Base-by-base conservation (phyloP, 139 green algal genomes). In the Chlamydomonas eustigma region DNA sequence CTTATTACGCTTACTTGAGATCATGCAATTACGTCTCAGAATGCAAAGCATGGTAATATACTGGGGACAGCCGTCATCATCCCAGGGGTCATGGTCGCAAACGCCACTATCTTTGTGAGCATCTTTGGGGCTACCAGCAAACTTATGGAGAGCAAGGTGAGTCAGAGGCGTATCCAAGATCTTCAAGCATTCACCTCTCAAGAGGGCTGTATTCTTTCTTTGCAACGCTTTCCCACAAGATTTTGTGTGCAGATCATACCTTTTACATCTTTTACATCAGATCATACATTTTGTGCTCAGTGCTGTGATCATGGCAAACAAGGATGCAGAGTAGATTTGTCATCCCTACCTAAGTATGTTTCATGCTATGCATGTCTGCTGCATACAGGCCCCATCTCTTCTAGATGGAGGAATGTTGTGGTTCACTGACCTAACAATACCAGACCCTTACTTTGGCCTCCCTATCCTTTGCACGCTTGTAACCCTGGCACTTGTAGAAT, bases 391-490 rank as follows among this genome's bases (percentile, higher is more conserved):
- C 8, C 90, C 90, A 4, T 92, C 87, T 0, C 75, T 96, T 39
- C 85, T 81, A 12, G 38, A 80, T 4, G 93, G 91, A 33, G 93
- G 93, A 52, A 66, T 78, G 12, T 39, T 92, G 0, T 97, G 90
- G 93, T 97, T 97, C 80, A 80, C 68, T 0, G 87, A 98, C 88
- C 86, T 98, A 2, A 94, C 93, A 0, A 32, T 84, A 3, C 58
- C 89, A 4, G 94, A 98, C 85, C 85, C 93, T 0, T 88, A 78
- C 39, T 96, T 91, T 34, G 75, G 79, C 30, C 78, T 98, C 50
- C 94, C 94, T 30, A 76, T 93, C 25, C 66, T 94, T 18, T 88
- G 88, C n/a, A 76, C 77, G 4, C 24, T 74, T 8, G 73, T 87
- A 8, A 96, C 96, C 33, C 76, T 97, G 33, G 73, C 81, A 0